These are phyloP conservation scores for Lepidium sativum DNA, from an alignment of 345 rosid genomes.

Conservation along the genomic window DNA sequence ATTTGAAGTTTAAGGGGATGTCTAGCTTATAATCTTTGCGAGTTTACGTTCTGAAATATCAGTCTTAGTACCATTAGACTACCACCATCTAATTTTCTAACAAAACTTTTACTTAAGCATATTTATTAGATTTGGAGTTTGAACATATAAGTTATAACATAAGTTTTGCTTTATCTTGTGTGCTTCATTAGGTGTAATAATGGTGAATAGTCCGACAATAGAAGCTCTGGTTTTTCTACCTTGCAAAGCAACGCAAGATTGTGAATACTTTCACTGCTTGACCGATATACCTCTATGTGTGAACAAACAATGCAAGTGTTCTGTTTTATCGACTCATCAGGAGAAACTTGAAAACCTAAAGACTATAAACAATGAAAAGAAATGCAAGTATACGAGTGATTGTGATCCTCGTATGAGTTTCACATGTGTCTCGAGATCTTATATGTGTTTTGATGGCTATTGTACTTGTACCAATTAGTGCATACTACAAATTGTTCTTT, in stretches of 20 bases:
- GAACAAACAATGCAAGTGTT: neutral
- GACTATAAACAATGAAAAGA: neutral
- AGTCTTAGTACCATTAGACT: too few relatives aligned
- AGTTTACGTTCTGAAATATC: too few relatives aligned
- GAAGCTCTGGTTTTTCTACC: slow-evolving; percentile 10
- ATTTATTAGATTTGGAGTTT: neutral
- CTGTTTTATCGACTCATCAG: too few relatives aligned
- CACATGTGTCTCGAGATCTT: neutral
- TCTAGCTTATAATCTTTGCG: too few relatives aligned
- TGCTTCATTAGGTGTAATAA: neutral
- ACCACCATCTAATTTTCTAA: too few relatives aligned
- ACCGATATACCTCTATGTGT: neutral
- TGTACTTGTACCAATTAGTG: neutral
- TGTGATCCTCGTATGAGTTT: slow-evolving; percentile 3
- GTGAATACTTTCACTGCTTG: neutral
- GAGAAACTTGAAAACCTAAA: neutral
- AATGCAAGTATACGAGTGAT: neutral
- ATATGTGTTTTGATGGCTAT: neutral
- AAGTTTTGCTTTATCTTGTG: neutral
- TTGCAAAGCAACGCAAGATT: slow-evolving; percentile 1
- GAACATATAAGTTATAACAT: neutral
- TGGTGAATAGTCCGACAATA: neutral
- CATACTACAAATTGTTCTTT: too few relatives aligned
- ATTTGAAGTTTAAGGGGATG: too few relatives aligned
- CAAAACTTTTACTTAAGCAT: neutral